These are phyloP conservation scores for Hypsizygus ulmarius DNA, from an alignment of 1,284 basidiomycete genomes.

Conservation along the genomic window DNA sequence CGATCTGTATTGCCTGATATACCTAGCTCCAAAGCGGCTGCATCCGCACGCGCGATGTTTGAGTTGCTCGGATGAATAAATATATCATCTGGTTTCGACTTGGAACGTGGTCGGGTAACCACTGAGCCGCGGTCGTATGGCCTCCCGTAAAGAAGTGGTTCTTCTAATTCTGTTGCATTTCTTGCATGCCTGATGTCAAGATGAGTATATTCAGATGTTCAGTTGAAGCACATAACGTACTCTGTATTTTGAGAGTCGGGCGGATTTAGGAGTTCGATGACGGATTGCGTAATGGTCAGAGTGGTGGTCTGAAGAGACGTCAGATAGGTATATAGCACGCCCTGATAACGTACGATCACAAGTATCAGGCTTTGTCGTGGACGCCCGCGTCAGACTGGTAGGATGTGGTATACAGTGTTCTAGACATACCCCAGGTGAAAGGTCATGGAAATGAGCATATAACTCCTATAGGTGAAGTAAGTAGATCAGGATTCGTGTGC, in stretches of 20 bases:
- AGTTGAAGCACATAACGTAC: not conserved
- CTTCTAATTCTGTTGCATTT: slow-evolving; percentile 20
- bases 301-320: slow-evolving; percentile 42
- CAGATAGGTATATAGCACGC: not conserved
- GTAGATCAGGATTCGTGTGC: not conserved
- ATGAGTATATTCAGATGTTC: not conserved
- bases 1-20: slow-evolving; percentile 30
- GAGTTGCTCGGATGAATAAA: slow-evolving; percentile 62
- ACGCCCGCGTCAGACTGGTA: slow-evolving; percentile 7
- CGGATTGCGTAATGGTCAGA: slow-evolving; percentile 52
- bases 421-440: slow-evolving; percentile 58
- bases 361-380: slow-evolving; percentile 45
- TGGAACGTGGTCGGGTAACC: slow-evolving; percentile 40
- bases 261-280: slow-evolving; percentile 46
- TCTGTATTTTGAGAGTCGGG: slow-evolving; percentile 6
- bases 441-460: slow-evolving; percentile 72
- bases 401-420: not conserved
- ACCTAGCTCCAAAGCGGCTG: slow-evolving; percentile 51
- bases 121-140: slow-evolving; percentile 14
- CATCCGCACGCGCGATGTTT: slow-evolving; percentile 63
- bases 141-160: slow-evolving; percentile 25
- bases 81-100: slow-evolving; percentile 54
- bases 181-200: not conserved
- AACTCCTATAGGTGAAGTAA: slow-evolving; percentile 40
- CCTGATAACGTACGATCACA: slow-evolving; percentile 43